Base-by-base conservation (phyloP, 73 alveolate genomes). In the Uronychia binucleata region DNA sequence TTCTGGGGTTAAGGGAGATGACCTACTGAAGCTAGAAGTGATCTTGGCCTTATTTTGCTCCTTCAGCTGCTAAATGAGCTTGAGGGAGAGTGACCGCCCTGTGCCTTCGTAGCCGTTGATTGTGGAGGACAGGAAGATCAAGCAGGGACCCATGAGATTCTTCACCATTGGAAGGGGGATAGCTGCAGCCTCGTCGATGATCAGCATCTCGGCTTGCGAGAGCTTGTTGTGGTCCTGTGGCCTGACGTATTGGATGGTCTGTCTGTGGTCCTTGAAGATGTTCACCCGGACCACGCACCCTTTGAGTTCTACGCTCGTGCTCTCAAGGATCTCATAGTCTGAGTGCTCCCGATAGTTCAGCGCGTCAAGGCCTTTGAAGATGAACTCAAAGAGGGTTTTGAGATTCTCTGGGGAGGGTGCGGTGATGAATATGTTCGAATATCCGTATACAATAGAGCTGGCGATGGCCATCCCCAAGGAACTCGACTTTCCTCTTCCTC, bases 141-240 rank as follows among this genome's bases (percentile, higher is more conserved):
- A 80, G 86, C 97, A 98, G 25, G 99, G 98, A 85, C 99, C 98
- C 75, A 98, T 84, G 88, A 97, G 82, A 77, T 95, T 74, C 94
- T 97, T 96, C 32, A 98, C 99, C 31, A 95, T 87, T 75, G 97
- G 94, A 31, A 97, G 85, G 31, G 99, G 99, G 75, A 99, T 99
- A 8, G 99, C 99, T 26, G 99, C 99, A 11, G 99, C 99, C 88
- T 99, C 99, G 87, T 99, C 99, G 77, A 98, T 98, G 31, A 99
- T 97, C 80, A 99, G 94, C 83, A 99, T 86, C 87, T 99, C 99
- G 57, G 99, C 98, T 93, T 97, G 93, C 28, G 93, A 94, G 14
- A 96, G 93, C 35, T 94, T 88, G 78, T 82, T 81, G 74, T 93
- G 91, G 85, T 98, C 99, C 77, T 94, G 81, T 8, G 99, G 99